phyloP scores from a whole-genome alignment of 441 rosid species.

The Gossypium lobatum region DNA sequence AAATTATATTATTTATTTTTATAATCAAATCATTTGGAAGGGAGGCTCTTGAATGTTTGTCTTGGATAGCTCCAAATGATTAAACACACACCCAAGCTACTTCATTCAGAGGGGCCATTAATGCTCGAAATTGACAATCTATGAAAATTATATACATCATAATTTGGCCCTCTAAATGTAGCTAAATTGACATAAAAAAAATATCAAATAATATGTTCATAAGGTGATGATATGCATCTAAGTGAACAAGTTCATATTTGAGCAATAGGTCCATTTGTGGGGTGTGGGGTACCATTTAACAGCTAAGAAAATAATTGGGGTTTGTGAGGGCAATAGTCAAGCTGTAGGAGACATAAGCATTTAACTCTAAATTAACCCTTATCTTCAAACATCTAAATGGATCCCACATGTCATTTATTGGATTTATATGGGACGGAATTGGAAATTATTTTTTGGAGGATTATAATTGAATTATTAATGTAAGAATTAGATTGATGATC shows the following conservation, averaged over 20 bases:
- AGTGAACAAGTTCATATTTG: background rate
- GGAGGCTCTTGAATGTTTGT: conserved; percentile 37
- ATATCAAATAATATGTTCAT: background rate
- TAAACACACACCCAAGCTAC: background rate
- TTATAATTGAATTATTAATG: too few species aligned
- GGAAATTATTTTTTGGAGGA: too few species aligned
- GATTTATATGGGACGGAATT: too few species aligned
- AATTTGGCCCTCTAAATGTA: background rate
- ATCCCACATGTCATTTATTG: background rate
- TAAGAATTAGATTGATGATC: too few species aligned
- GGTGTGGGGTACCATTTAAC: conserved; percentile 17
- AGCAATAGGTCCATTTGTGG: conserved; percentile 1
- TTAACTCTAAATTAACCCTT: background rate
- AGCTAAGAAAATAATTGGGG: conserved; percentile 13
- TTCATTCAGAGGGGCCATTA: background rate
- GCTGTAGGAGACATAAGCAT: background rate
- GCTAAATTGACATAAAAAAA: background rate
- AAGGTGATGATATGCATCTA: background rate
- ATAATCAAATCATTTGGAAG: background rate
- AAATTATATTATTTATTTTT: too few species aligned
- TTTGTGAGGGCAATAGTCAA: background rate
- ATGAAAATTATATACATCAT: background rate
- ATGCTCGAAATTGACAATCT: conserved; percentile 7
- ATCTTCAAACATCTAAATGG: background rate
- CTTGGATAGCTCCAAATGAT: conserved; percentile 23